Conservation (phyloP, 78 protist species). For the Dictyostelium brefeldianum region DNA sequence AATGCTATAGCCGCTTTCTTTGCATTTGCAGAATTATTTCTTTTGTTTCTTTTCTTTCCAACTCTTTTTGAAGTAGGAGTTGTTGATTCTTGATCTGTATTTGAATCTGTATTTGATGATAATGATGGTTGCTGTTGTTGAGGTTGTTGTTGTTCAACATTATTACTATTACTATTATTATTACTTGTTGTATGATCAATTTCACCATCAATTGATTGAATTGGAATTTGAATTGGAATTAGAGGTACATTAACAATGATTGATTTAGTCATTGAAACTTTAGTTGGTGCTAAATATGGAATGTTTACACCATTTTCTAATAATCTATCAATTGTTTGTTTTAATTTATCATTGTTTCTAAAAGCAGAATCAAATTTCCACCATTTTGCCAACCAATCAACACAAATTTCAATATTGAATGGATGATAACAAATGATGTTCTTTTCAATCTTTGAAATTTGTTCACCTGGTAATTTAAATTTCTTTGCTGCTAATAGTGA, state of each 20-base stretch:
- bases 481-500: constrained; percentile 43
- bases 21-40: too few species aligned
- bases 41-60: too few species aligned
- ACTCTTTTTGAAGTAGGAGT: too few species aligned
- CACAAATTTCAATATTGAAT: constrained; percentile 31
- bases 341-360: neutral
- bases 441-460: constrained; percentile 46
- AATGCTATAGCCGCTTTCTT: too few species aligned
- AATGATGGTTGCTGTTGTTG: neutral
- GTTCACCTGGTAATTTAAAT: constrained; percentile 7
- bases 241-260: neutral
- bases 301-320: constrained; percentile 37
- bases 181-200: neutral
- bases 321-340: neutral
- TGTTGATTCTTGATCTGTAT: neutral
- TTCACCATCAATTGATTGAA: neutral
- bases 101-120: neutral
- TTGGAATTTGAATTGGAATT: neutral
- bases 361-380: neutral
- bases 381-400: constrained; percentile 21
- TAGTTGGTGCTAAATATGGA: neutral
- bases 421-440: constrained; percentile 27
- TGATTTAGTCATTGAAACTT: neutral
- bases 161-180: too few species aligned
- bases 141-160: neutral